These are phyloP conservation scores for Euryodendron excelsum DNA, from an alignment of 148 eudicot genomes.

Conservation along the genomic window DNA sequence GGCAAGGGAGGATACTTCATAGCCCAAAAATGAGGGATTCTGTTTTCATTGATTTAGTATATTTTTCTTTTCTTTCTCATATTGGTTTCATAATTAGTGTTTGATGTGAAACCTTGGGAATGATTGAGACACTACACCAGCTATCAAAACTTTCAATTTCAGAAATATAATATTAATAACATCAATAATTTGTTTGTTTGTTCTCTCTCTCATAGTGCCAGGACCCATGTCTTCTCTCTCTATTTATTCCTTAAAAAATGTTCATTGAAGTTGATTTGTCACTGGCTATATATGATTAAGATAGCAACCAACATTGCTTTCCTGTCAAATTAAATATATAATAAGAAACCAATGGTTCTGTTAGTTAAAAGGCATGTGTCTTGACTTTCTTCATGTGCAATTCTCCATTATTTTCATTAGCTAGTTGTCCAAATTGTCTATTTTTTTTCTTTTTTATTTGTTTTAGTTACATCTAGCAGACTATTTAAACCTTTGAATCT, in stretches of 20 bases:
- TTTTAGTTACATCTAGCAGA: background rate
- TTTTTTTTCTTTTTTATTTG: background rate
- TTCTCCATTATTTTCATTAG: background rate
- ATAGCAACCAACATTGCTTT: background rate
- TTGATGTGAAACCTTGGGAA: background rate
- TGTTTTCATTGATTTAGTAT: too few relatives aligned
- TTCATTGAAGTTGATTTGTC: background rate
- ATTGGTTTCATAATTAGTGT: background rate
- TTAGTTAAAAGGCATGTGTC: background rate
- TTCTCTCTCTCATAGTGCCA: background rate
- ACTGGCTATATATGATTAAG: background rate
- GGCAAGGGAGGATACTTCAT: too few relatives aligned
- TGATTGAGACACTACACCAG: constrained; percentile 3
- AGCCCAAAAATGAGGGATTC: too few relatives aligned
- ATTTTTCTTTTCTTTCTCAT: too few relatives aligned
- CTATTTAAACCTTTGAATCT: background rate
- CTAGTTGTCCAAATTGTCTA: background rate
- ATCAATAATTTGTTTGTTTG: background rate
- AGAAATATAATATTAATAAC: background rate
- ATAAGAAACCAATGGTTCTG: background rate
- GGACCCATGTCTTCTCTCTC: background rate
- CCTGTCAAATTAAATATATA: background rate
- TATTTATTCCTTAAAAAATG: background rate
- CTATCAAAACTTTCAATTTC: background rate
- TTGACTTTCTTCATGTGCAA: constrained; percentile 8